A percentile compares a stretch with the other conserved stretches of the same genome.
phyloP scores from a whole-genome alignment of 441 rosid species.

The Melastoma candidum region DNA sequence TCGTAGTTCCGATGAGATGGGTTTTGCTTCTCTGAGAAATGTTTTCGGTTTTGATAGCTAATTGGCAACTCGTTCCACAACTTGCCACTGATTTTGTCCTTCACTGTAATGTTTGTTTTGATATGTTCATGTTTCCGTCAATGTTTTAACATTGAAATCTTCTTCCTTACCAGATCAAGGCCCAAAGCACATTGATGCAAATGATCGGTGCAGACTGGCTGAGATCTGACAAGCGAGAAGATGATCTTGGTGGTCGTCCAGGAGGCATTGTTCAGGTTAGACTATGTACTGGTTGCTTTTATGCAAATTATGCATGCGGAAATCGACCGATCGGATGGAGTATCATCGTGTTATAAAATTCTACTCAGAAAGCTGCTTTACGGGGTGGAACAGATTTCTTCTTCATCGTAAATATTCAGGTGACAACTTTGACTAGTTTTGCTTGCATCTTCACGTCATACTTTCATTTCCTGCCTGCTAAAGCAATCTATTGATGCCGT shows the following conservation, averaged over 20 bases:
- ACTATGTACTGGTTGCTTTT: background rate
- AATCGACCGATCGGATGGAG: background rate
- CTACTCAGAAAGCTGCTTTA: constrained; percentile 39
- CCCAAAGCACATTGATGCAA: constrained; percentile 61
- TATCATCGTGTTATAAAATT: background rate
- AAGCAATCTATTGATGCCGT: background rate
- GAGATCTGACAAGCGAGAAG: constrained; percentile 59
- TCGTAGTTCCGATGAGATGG: too few species aligned
- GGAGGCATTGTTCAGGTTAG: constrained; percentile 67
- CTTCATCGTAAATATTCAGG: constrained; percentile 78
- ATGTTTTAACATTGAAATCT: background rate
- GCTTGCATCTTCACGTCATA: too few species aligned
- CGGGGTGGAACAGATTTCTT: constrained; percentile 66
- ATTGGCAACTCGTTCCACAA: too few species aligned
- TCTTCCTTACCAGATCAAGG: constrained; percentile 42
- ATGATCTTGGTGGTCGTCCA: constrained; percentile 59
- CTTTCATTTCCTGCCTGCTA: too few species aligned
- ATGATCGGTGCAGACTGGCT: constrained; percentile 96
- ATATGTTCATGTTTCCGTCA: background rate
- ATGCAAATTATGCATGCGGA: background rate
- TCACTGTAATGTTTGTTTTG: too few species aligned
- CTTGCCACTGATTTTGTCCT: too few species aligned
- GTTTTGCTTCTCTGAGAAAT: too few species aligned
- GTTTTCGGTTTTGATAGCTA: too few species aligned
- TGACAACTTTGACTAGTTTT: constrained; percentile 8